Conservation (phyloP, 305 asterid genomes). For the Ilex paraguariensis region DNA sequence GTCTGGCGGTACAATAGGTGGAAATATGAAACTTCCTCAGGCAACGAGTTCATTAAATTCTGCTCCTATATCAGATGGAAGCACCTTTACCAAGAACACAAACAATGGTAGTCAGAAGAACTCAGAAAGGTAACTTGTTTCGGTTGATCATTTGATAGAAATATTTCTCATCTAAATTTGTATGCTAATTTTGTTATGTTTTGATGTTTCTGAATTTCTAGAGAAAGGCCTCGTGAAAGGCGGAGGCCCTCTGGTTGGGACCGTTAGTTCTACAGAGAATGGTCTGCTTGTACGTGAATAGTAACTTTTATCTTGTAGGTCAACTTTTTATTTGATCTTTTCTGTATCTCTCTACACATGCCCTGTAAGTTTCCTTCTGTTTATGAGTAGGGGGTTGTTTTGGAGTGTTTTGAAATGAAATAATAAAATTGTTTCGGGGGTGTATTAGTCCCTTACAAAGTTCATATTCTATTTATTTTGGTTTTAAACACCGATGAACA, state of each 20-base stretch:
- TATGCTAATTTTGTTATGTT: slow-evolving; percentile 3
- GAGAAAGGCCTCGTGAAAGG: slow-evolving; percentile 76
- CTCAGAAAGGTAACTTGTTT: slow-evolving; percentile 48
- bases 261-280: slow-evolving; percentile 30
- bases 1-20: slow-evolving; percentile 94
- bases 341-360: not conserved
- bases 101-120: slow-evolving; percentile 32
- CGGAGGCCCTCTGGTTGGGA: slow-evolving; percentile 98
- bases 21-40: slow-evolving; percentile 43
- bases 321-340: not conserved
- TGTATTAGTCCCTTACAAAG: no score
- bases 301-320: slow-evolving; percentile 2
- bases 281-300: slow-evolving; percentile 10
- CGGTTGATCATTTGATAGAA: not conserved
- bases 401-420: no score
- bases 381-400: not conserved
- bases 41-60: slow-evolving; percentile 30
- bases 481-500: no score
- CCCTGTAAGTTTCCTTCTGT: not conserved
- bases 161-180: not conserved
- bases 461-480: no score
- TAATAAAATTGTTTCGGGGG: no score
- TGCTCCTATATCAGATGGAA: slow-evolving; percentile 30
- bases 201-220: slow-evolving; percentile 25
- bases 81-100: slow-evolving; percentile 26